phyloP scores from a whole-genome alignment of 768 basidiomycete genomes.

The Leccinum broughii region DNA sequence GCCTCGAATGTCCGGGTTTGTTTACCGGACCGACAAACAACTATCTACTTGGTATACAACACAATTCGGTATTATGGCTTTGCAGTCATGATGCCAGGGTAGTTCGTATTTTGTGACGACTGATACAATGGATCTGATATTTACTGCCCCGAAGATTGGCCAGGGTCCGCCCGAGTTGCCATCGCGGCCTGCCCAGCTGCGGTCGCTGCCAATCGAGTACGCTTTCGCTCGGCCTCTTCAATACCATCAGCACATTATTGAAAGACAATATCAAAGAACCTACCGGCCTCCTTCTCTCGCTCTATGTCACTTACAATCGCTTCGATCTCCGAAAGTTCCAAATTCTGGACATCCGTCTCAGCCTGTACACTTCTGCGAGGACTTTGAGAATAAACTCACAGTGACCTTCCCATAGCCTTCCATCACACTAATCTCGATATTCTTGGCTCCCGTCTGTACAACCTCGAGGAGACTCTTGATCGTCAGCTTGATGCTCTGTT shows the following conservation, averaged over 20 bases:
- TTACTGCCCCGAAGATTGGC: slow-evolving; percentile 39
- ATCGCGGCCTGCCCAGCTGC: slow-evolving; percentile 91
- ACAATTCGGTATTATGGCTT: background rate
- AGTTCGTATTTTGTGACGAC: slow-evolving; percentile 9
- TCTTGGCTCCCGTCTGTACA: slow-evolving; percentile 99
- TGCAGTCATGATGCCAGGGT: background rate
- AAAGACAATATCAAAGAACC: slow-evolving; percentile 20
- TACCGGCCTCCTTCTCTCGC: slow-evolving; percentile 94
- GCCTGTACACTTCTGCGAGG: background rate
- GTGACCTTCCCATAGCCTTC: slow-evolving; percentile 92
- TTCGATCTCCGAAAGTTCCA: slow-evolving; percentile 87
- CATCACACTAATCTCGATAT: slow-evolving; percentile 99
- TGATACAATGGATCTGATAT: slow-evolving; percentile 16
- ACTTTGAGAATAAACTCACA: slow-evolving; percentile 43
- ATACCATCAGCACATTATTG: slow-evolving; percentile 3
- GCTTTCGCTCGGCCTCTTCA: slow-evolving; percentile 92
- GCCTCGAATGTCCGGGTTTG: background rate
- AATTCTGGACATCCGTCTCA: slow-evolving; percentile 53
- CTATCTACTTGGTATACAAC: background rate
- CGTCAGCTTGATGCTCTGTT: slow-evolving; percentile 92
- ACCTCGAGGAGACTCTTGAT: slow-evolving; percentile 96
- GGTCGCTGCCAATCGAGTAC: slow-evolving; percentile 85
- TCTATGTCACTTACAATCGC: slow-evolving; percentile 92
- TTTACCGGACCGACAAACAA: slow-evolving; percentile 27
- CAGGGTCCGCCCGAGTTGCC: slow-evolving; percentile 52